Evolutionary conservation across 2,329 filamentous ascomycete genomes (phyloP), one percentile per base, ranked within the genome.

Genomic region (Paradendryphiella salina): DNA sequence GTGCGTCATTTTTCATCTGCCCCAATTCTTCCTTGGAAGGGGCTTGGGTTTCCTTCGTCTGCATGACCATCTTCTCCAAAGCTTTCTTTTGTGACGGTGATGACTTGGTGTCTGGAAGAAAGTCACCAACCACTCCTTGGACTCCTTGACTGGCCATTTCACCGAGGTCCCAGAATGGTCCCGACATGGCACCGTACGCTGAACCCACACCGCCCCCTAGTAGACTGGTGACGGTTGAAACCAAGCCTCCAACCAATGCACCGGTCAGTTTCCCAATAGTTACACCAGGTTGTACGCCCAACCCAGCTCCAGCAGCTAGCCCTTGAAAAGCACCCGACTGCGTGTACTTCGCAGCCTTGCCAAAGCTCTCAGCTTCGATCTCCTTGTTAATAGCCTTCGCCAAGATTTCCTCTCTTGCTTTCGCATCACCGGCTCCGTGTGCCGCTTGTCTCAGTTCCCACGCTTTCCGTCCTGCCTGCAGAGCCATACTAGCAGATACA

Each of bases 331-430:
- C 62, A 17, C 73, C 73, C 1, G 70, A 71, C 21, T 66, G 69
- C 2, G 70, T 68, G 21, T 75, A 75, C 31, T 75, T 74, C 13
- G 73, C 73, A 17, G 72, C 70, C 47, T 75, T 75, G 26, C 72
- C 72, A 42, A 75, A 74, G 0, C 70, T 73, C 41, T 74, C 72
- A 2, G 73, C 72, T 56, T 75, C 72, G 34, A 75, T 73, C 37
- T 73, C 70, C 46, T 73, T 73, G 52, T 74, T 71, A 54, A 75
- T 65, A 15, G 72, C 72, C 56, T 73, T 70, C 2, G 69, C 71
- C 7, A 74, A 65, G 13, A 73, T 70, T 46, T 73, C 64, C 59
- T 75, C 69, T 44, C 73, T 66, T 38, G 68, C 73, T 38, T 73
- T 54, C 8, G 73, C 64, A 46, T 75, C 71, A 18, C 66, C 71